Evolutionary conservation across 2,329 filamentous ascomycete species (phyloP).

Genomic region (Stagonosporopsis cucurbitacearum): DNA sequence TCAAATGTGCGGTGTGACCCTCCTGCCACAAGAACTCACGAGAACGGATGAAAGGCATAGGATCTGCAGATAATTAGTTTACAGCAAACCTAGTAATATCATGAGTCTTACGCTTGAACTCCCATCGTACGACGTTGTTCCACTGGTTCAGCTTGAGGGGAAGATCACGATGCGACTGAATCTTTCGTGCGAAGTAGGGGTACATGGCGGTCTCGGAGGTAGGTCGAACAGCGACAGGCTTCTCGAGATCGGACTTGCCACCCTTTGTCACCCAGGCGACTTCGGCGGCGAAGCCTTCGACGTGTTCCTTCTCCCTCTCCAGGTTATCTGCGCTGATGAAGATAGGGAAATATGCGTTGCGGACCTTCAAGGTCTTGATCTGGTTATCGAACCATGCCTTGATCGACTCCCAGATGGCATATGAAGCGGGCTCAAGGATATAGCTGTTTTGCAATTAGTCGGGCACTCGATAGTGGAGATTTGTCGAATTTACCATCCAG

Average conservation of each 20-base stretch:
- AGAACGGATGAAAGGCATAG: conserved; percentile 78
- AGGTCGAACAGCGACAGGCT: conserved; percentile 72
- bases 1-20: conserved; percentile 91
- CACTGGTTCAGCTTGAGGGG: conserved; percentile 96
- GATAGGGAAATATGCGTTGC: conserved; percentile 96
- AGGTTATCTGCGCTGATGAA: conserved; percentile 85
- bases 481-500: conserved; percentile 30
- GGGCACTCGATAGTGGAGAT: neutral
- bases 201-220: conserved; percentile 87
- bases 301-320: conserved; percentile 87
- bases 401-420: conserved; percentile 72
- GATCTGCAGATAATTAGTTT: conserved; percentile 36
- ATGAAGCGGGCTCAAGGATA: conserved; percentile 73
- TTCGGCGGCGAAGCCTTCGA: conserved; percentile 95
- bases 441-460: conserved; percentile 58
- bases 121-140: conserved; percentile 96
- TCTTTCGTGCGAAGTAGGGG: conserved; percentile 95
- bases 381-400: conserved; percentile 64
- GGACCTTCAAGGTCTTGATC: conserved; percentile 90
- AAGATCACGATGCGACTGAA: conserved; percentile 92
- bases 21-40: conserved; percentile 99
- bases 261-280: conserved; percentile 88
- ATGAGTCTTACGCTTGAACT: conserved; percentile 73
- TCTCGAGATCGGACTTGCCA: conserved; percentile 92
- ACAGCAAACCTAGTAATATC: conserved; percentile 46